These are phyloP conservation scores for Delonix regia DNA, from an alignment of 306 rosid species.

Conservation along the genomic window DNA sequence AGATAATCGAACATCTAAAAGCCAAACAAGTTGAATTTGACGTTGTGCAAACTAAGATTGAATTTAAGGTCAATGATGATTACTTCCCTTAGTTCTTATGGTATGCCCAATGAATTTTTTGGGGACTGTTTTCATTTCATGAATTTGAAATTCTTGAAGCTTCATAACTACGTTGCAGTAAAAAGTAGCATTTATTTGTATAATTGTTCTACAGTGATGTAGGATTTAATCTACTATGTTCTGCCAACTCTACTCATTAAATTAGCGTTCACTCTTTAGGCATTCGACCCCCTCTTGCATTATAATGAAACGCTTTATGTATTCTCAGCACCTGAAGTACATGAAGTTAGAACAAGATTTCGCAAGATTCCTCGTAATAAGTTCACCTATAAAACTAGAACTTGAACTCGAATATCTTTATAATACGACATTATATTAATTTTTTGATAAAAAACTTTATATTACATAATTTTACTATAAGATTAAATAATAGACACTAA, in stretches of 20 bases:
- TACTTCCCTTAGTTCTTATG: background rate
- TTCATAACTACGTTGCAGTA: background rate
- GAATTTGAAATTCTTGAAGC: background rate
- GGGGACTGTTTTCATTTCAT: background rate
- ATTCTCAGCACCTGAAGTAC: background rate
- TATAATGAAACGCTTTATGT: background rate
- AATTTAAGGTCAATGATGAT: conserved; percentile 15
- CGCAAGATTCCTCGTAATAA: background rate
- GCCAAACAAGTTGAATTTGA: conserved; percentile 38
- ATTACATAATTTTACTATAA: no score
- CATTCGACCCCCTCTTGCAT: background rate
- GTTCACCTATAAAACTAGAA: background rate
- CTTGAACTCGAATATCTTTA: background rate
- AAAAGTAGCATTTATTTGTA: background rate
- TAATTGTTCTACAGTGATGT: background rate
- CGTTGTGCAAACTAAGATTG: conserved; percentile 31
- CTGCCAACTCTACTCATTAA: background rate
- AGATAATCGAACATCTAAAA: conserved; percentile 41
- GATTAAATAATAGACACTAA: no score
- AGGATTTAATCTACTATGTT: background rate
- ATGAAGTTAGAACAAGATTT: background rate
- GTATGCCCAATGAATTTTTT: background rate
- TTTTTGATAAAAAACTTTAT: no score
- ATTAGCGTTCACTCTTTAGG: background rate
- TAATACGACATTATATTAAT: background rate